Evolutionary conservation across 768 basidiomycete species (phyloP).

Genomic region (Pleurotus platypus): DNA sequence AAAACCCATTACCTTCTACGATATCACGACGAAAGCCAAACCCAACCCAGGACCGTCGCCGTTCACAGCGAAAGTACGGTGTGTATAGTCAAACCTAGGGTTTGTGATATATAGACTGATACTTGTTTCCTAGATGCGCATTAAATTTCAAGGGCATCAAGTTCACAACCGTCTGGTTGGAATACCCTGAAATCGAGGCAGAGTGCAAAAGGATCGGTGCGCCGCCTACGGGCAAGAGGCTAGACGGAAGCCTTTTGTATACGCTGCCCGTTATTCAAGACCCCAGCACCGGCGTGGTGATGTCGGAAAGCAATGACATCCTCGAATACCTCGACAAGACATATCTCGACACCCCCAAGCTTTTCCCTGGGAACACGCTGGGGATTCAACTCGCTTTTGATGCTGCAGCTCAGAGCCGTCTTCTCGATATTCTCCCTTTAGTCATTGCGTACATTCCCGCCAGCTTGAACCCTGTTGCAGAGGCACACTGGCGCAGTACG

Average conservation of each 20-base stretch:
- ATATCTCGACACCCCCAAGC: not conserved
- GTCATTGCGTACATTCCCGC: not conserved
- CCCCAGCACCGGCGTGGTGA: not conserved
- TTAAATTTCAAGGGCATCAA: not conserved
- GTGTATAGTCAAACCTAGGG: not conserved
- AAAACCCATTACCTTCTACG: not conserved
- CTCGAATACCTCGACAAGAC: conserved; percentile 5
- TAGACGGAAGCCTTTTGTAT: not conserved
- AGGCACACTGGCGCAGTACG: not conserved
- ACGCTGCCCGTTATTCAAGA: conserved; percentile 3
- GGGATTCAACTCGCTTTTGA: not conserved
- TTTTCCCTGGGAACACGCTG: not conserved
- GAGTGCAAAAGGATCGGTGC: conserved; percentile 4
- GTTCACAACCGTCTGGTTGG: not conserved
- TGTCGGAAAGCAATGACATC: not conserved
- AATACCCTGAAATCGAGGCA: conserved; percentile 2
- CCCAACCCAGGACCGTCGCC: not conserved
- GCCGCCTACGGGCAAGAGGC: not conserved
- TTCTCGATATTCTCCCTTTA: not conserved
- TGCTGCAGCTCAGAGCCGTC: not conserved
- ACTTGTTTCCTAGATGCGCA: not conserved
- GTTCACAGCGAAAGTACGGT: not conserved
- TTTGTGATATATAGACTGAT: not conserved
- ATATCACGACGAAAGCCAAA: not conserved
- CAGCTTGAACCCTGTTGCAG: not conserved